phyloP scores from a whole-genome alignment of 768 basidiomycete species.

The Leccinum obscurum region DNA sequence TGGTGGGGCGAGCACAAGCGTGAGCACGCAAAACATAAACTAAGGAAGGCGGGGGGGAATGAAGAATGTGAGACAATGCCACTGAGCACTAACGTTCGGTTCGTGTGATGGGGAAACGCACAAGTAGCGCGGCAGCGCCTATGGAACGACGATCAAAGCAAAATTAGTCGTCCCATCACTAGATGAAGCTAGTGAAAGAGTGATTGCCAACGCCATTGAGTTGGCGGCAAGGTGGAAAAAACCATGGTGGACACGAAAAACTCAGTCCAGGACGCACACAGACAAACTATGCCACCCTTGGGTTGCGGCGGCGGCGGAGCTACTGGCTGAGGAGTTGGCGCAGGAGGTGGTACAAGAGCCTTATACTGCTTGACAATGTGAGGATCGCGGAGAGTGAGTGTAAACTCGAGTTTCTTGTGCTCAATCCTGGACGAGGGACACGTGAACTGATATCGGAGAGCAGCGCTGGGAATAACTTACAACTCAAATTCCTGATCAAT shows the following conservation, averaged over 20 bases:
- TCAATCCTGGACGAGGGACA: no score
- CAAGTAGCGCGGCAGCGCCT: slow-evolving; percentile 67
- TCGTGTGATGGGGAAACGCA: slow-evolving; percentile 43
- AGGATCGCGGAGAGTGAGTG: no score
- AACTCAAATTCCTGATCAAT: no score
- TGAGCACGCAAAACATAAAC: not conserved
- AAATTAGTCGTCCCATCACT: slow-evolving; percentile 5
- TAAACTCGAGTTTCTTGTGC: no score
- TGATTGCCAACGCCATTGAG: slow-evolving; percentile 74
- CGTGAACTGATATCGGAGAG: no score
- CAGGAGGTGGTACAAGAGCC: slow-evolving; percentile 41
- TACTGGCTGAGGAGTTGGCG: no score
- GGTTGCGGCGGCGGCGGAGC: no score
- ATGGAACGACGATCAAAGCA: slow-evolving; percentile 1
- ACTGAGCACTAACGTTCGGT: slow-evolving; percentile 65
- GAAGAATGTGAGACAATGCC: slow-evolving; percentile 84
- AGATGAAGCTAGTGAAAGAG: not conserved
- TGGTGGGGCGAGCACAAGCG: slow-evolving; percentile 24
- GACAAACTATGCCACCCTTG: slow-evolving; percentile 18
- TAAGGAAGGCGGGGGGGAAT: slow-evolving; percentile 37
- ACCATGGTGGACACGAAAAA: slow-evolving; percentile 46
- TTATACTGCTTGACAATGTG: no score
- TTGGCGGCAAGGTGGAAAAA: slow-evolving; percentile 76
- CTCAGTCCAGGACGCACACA: not conserved
- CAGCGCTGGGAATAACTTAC: no score